phyloP scores from a whole-genome alignment of 2,329 filamentous ascomycete species.

The Fusarium chlamydosporum region DNA sequence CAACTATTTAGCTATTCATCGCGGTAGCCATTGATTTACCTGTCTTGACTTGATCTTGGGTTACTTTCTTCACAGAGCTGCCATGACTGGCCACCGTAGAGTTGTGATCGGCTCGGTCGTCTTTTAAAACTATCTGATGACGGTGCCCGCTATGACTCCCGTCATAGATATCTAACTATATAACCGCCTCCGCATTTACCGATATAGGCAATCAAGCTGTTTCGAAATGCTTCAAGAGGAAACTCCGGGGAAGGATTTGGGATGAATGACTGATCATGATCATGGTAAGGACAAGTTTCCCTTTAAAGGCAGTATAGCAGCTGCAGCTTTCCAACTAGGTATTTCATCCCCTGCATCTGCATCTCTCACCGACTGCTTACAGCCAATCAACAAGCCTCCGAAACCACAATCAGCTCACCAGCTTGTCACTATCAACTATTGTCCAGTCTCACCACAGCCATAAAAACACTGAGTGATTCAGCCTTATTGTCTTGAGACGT shows the following conservation, averaged over 20 bases:
- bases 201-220: not conserved
- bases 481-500: slow-evolving; percentile 20
- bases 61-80: not conserved
- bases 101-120: slow-evolving; percentile 2
- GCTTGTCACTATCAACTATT: slow-evolving; percentile 22
- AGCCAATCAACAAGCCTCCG: slow-evolving; percentile 40
- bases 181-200: not conserved
- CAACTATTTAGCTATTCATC: slow-evolving; percentile 7
- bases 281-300: slow-evolving; percentile 33
- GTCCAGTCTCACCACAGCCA: slow-evolving; percentile 12
- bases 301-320: slow-evolving; percentile 15
- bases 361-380: slow-evolving; percentile 31
- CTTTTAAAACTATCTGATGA: slow-evolving; percentile 16
- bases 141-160: slow-evolving; percentile 38
- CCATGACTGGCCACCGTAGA: slow-evolving; percentile 1
- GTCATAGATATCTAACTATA: slow-evolving; percentile 19
- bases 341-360: slow-evolving; percentile 30
- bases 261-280: slow-evolving; percentile 14
- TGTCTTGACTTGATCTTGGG: not conserved
- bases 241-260: not conserved
- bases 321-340: slow-evolving; percentile 14
- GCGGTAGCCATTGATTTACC: slow-evolving; percentile 24
- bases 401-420: slow-evolving; percentile 44
- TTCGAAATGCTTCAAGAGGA: slow-evolving; percentile 2
- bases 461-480: slow-evolving; percentile 6